phyloP scores from a whole-genome alignment of 345 rosid genomes.

The Raphanus sativus region DNA sequence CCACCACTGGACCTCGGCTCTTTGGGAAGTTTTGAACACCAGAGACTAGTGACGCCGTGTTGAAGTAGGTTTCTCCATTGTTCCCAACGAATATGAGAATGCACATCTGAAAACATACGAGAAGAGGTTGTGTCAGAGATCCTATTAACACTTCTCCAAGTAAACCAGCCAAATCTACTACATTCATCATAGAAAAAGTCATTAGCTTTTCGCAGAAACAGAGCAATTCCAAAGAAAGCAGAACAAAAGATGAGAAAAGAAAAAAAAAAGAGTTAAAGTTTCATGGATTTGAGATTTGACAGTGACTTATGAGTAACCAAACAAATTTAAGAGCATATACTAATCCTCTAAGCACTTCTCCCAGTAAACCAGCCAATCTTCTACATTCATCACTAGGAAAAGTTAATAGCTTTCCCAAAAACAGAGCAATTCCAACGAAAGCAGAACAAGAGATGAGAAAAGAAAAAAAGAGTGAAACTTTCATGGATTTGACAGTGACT shows the following conservation, averaged over 20 bases:
- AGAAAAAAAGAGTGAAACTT: not conserved
- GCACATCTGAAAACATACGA: conserved; percentile 66
- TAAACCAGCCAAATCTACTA: not conserved
- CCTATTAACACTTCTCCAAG: not conserved
- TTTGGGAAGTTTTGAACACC: conserved; percentile 96
- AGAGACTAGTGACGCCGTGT: conserved; percentile 87
- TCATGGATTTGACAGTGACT: too few species aligned
- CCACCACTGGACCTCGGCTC: conserved; percentile 96
- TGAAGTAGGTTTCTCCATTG: conserved; percentile 97
- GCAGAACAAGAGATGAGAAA: not conserved
- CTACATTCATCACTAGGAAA: not conserved
- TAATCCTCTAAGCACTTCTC: not conserved
- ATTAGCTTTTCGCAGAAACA: not conserved
- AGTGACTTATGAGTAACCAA: too few species aligned
- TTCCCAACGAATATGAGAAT: conserved; percentile 83
- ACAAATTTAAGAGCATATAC: not conserved
- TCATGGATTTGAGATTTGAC: not conserved
- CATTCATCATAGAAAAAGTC: not conserved
- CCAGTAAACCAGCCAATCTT: not conserved
- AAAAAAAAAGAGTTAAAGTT: not conserved
- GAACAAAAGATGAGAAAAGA: not conserved
- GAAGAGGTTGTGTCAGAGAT: not conserved
- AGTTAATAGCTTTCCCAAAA: not conserved
- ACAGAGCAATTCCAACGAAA: not conserved
- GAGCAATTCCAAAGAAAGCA: conserved; percentile 6